A percentile compares a stretch with the other conserved stretches of the same genome.
Conservation (phyloP, 2,329 filamentous ascomycete genomes). For the Leptographium wingfieldii region DNA sequence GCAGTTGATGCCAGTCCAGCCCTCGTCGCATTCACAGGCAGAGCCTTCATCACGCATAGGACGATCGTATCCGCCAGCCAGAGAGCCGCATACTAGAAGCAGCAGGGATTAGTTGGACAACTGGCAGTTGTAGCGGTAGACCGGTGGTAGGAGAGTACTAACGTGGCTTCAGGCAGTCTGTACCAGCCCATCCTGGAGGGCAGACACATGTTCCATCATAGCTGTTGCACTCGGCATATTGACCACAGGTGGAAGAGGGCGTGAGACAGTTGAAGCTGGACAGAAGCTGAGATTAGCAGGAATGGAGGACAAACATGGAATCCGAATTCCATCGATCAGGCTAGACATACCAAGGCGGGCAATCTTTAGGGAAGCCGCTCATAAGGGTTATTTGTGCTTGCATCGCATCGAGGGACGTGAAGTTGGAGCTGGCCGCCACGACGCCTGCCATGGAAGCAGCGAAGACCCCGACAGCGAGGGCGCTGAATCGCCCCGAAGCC, state of each 20-base stretch:
- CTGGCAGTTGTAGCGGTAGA: background rate
- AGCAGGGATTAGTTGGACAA: background rate
- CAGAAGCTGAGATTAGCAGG: slow-evolving; percentile 5
- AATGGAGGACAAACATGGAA: too few relatives aligned
- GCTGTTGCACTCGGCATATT: slow-evolving; percentile 80
- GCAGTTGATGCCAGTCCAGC: slow-evolving; percentile 96
- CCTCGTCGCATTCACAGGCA: slow-evolving; percentile 75
- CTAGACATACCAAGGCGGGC: slow-evolving; percentile 56
- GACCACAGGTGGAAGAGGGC: slow-evolving; percentile 79
- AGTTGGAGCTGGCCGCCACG: slow-evolving; percentile 35
- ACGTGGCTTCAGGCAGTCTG: slow-evolving; percentile 81
- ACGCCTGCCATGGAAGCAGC: slow-evolving; percentile 22
- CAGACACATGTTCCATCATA: slow-evolving; percentile 89
- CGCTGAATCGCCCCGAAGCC: slow-evolving; percentile 14
- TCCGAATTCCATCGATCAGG: background rate
- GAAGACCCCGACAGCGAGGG: slow-evolving; percentile 27
- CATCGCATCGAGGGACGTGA: slow-evolving; percentile 47
- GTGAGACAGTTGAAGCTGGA: slow-evolving; percentile 93
- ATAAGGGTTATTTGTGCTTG: slow-evolving; percentile 57
- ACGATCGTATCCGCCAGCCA: slow-evolving; percentile 69
- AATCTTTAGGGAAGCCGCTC: slow-evolving; percentile 56
- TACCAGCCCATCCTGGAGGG: slow-evolving; percentile 82
- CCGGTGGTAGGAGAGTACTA: slow-evolving; percentile 16
- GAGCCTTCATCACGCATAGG: slow-evolving; percentile 50
- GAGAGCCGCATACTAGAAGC: slow-evolving; percentile 63